phyloP scores from a whole-genome alignment of 1,139 yeast genomes.

The Magnusiomyces ingens region DNA sequence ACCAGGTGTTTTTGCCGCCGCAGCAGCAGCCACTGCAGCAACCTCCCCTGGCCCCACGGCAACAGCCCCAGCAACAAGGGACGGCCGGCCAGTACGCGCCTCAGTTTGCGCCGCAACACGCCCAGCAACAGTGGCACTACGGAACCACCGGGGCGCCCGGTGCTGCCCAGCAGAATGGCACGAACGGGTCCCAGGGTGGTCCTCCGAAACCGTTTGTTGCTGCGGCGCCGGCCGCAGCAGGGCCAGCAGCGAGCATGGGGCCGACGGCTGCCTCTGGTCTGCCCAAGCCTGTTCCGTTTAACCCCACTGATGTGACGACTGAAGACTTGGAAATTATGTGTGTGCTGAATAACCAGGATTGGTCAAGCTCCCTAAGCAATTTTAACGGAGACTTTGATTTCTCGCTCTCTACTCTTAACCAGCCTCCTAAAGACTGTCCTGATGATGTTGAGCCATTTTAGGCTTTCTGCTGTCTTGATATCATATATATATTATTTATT shows the following conservation, averaged over 20 bases:
- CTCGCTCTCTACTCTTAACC: slow-evolving; percentile 6
- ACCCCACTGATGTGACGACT: slow-evolving; percentile 7
- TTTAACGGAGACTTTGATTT: slow-evolving; percentile 15
- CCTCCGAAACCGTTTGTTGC: no score
- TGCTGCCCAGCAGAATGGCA: not conserved
- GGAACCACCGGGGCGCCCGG: not conserved
- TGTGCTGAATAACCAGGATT: slow-evolving; percentile 15
- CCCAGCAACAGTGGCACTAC: not conserved
- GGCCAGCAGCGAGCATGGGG: not conserved
- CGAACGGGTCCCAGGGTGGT: not conserved
- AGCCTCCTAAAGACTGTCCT: slow-evolving; percentile 16
- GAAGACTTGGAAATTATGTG: slow-evolving; percentile 17
- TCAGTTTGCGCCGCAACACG: not conserved
- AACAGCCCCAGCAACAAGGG: not conserved
- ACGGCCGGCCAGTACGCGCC: not conserved
- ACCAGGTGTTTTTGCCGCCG: not conserved
- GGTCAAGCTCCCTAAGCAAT: slow-evolving; percentile 12
- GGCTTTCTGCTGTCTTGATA: not conserved
- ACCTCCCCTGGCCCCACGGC: not conserved
- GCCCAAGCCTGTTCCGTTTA: not conserved
- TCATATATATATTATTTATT: not conserved
- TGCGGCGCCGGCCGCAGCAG: not conserved
- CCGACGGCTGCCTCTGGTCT: not conserved
- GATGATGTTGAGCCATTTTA: slow-evolving; percentile 11
- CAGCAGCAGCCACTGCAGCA: slow-evolving; percentile 1